Base-by-base conservation (phyloP, 2,329 filamentous ascomycete genomes). In the Helotiales sp. region DNA sequence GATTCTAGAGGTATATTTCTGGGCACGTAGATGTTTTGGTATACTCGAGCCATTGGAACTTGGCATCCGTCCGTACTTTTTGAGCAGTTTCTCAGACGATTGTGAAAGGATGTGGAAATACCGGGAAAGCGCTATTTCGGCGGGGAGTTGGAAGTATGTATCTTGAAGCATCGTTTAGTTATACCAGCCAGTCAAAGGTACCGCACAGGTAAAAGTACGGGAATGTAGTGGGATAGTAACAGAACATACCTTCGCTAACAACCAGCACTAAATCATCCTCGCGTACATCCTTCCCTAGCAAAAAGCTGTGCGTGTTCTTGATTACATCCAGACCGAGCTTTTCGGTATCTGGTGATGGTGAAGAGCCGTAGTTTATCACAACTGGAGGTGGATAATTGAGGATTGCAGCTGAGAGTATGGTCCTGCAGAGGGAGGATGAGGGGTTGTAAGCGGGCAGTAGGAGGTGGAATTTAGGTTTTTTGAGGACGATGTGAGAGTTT, bases 321-420 rank as follows among this genome's bases (percentile, higher is more conserved):
- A 71, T 40, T 5, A 61, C 45, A 49, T 70, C 69, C 11, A 62
- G 22, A 10, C 64, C 63, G 7, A 63, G 59, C 6, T 47, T 50
- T 6, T 62, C 34, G 26, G 61, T 50, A 6, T 66, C 63, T 26
- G 45, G 59, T 1, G 59, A 60, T 26, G 45, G 59, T 1, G 59
- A 60, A 13, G 50, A 72, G 66, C 74, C 77, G 54, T 72, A 78
- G 72, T 83, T 83, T 55, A 88, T 78, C 32, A 87, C 74, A 0
- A 84, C 86, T 6, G 86, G 84, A 15, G 86, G 83, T 10, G 87
- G 87, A 63, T 87, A 89, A 67, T 85, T 82, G 45, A 88, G 78
- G n/a, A 88, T 80, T 76, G 86, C 85, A 1, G 85, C 82, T 1
- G 86, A 87, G 13, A 87, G 78, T 13, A 87, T 73, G 1, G 85